These are phyloP conservation scores for Cymbopogon flexuosus DNA, from an alignment of 202 grass and related monocot genomes.

Conservation along the genomic window DNA sequence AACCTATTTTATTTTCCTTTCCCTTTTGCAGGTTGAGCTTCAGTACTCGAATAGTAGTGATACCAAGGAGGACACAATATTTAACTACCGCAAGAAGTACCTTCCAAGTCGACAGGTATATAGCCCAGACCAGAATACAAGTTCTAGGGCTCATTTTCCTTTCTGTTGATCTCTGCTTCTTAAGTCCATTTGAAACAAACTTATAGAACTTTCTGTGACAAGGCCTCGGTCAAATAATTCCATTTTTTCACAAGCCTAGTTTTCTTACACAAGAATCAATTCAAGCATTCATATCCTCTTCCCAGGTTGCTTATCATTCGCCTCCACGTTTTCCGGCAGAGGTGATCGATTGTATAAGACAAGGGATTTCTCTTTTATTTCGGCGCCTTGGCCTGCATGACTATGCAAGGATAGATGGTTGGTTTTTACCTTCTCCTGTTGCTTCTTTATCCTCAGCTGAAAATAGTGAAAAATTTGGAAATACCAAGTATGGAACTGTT, in stretches of 20 bases:
- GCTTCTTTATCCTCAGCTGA: slow-evolving; percentile 36
- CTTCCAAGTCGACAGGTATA: slow-evolving; percentile 82
- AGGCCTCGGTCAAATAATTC: neutral
- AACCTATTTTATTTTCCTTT: slow-evolving; percentile 3
- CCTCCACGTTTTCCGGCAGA: slow-evolving; percentile 82
- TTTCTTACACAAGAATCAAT: neutral
- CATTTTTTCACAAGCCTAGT: neutral
- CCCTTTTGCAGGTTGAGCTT: slow-evolving; percentile 64
- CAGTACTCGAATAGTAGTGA: slow-evolving; percentile 41
- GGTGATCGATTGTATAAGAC: slow-evolving; percentile 77
- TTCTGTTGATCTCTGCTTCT: slow-evolving; percentile 13
- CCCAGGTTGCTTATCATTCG: slow-evolving; percentile 84
- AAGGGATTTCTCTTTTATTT: slow-evolving; percentile 75
- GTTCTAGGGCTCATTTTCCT: neutral
- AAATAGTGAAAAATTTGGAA: slow-evolving; percentile 54
- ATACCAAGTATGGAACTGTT: slow-evolving; percentile 55
- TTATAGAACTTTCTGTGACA: slow-evolving; percentile 3
- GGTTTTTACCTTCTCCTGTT: slow-evolving; percentile 62
- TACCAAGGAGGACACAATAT: slow-evolving; percentile 65
- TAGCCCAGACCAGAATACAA: neutral
- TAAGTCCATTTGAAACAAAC: slow-evolving; percentile 1
- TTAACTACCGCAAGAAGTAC: slow-evolving; percentile 91
- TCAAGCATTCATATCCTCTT: slow-evolving; percentile 19
- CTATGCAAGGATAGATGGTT: slow-evolving; percentile 90
- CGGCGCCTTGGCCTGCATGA: slow-evolving; percentile 58